Conservation (phyloP, 257 asterid genomes). For the Solanum commersonii region DNA sequence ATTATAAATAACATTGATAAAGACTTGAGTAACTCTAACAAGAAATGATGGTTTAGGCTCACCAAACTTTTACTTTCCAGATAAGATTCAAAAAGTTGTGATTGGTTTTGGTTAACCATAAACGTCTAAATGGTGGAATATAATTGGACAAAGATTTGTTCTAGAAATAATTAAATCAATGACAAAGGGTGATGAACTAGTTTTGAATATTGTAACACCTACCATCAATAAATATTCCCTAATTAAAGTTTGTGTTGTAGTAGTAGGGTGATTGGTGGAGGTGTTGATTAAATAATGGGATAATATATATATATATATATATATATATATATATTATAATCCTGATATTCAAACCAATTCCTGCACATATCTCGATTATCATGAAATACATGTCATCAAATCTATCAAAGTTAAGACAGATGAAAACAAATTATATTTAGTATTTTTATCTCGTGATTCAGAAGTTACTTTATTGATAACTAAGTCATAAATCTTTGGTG, state of each 20-base stretch:
- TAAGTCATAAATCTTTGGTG: neutral
- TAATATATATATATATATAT: too few relatives aligned
- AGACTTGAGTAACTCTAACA: neutral
- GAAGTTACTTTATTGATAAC: neutral
- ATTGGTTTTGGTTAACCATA: neutral
- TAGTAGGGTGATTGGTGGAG: neutral
- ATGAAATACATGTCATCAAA: neutral
- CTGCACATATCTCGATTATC: neutral
- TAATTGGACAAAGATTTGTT: neutral
- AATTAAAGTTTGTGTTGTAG: neutral
- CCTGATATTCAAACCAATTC: rapidly evolving
- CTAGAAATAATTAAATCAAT: neutral
- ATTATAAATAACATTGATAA: neutral
- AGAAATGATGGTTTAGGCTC: neutral
- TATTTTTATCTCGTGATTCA: neutral
- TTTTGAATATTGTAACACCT: neutral
- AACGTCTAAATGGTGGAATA: neutral
- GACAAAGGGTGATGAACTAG: neutral
- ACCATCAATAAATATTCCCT: neutral
- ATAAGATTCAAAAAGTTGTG: neutral
- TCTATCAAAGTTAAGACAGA: too few relatives aligned
- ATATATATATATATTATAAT: too few relatives aligned
- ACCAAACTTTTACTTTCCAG: neutral
- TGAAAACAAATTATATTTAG: neutral
- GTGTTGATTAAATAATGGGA: neutral